Conservation (phyloP, 2,329 filamentous ascomycete genomes). For the Dactylellina cionopaga region DNA sequence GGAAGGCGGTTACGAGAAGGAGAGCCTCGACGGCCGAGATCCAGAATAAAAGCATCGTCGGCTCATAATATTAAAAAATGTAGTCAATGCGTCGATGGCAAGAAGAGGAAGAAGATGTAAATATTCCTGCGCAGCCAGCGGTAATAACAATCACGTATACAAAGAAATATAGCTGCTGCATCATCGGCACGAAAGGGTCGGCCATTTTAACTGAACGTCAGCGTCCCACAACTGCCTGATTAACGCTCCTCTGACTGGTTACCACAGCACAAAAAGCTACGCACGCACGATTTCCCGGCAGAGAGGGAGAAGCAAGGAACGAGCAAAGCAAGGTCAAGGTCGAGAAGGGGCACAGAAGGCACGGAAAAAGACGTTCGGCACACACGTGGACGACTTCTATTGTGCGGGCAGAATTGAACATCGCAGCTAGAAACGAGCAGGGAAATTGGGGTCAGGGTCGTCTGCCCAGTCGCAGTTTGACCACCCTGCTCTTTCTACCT, state of each 20-base stretch:
- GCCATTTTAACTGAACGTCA: too few relatives aligned
- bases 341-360: not conserved
- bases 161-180: not conserved
- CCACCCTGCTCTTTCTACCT: constrained; percentile 11
- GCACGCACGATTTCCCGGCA: not conserved
- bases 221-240: too few relatives aligned
- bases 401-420: not conserved
- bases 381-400: constrained; percentile 12
- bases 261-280: not conserved
- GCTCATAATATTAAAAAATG: constrained; percentile 9
- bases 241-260: too few relatives aligned
- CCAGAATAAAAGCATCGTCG: constrained; percentile 7
- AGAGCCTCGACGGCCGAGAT: not conserved
- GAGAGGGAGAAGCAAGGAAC: too few relatives aligned
- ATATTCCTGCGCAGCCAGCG: too few relatives aligned
- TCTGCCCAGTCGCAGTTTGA: constrained; percentile 38
- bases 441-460: constrained; percentile 42
- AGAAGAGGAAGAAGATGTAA: too few relatives aligned
- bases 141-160: not conserved
- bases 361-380: constrained; percentile 4
- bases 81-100: too few relatives aligned
- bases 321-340: not conserved
- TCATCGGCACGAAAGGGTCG: too few relatives aligned
- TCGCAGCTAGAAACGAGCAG: not conserved
- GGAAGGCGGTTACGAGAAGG: not conserved